A percentile compares a stretch with the other conserved stretches of the same genome.
Conservation (phyloP, 371 early-diverging fungal species). For the Apophysomyces variabilis region DNA sequence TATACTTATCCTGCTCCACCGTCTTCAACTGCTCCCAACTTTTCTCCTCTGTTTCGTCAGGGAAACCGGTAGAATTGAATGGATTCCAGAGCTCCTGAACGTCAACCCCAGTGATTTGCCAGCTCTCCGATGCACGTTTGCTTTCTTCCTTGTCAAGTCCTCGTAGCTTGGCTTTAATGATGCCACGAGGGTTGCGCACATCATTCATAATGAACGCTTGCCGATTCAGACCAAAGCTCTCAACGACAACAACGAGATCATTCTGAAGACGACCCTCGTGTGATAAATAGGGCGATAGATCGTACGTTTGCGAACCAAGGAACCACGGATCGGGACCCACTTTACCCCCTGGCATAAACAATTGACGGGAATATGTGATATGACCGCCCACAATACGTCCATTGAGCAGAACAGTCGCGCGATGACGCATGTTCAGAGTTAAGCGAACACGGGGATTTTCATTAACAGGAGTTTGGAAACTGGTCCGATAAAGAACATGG, state of each 20-base stretch:
- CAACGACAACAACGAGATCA: constrained; percentile 70
- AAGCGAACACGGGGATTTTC: constrained; percentile 39
- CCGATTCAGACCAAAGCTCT: constrained; percentile 79
- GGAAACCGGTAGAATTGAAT: constrained; percentile 73
- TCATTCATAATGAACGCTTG: constrained; percentile 80
- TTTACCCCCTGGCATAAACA: constrained; percentile 68
- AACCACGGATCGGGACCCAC: constrained; percentile 75
- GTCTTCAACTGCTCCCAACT: constrained; percentile 31
- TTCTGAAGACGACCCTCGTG: constrained; percentile 44
- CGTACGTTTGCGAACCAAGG: constrained; percentile 56
- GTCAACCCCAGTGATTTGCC: constrained; percentile 86
- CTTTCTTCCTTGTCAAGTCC: constrained; percentile 41
- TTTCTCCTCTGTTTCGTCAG: constrained; percentile 59
- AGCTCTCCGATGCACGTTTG: constrained; percentile 27
- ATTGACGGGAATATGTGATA: constrained; percentile 72
- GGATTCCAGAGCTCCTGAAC: constrained; percentile 58
- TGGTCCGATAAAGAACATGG: constrained; percentile 65
- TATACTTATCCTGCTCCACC: constrained; percentile 14
- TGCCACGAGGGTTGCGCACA: constrained; percentile 77
- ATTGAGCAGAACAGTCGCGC: constrained; percentile 73
- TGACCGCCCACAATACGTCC: constrained; percentile 76
- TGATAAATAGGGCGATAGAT: constrained; percentile 35
- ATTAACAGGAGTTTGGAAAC: constrained; percentile 26
- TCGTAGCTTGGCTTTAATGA: constrained; percentile 61
- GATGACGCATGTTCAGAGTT: constrained; percentile 72